phyloP scores from a whole-genome alignment of 805 yeast species.

The Hanseniaspora thailandica region DNA sequence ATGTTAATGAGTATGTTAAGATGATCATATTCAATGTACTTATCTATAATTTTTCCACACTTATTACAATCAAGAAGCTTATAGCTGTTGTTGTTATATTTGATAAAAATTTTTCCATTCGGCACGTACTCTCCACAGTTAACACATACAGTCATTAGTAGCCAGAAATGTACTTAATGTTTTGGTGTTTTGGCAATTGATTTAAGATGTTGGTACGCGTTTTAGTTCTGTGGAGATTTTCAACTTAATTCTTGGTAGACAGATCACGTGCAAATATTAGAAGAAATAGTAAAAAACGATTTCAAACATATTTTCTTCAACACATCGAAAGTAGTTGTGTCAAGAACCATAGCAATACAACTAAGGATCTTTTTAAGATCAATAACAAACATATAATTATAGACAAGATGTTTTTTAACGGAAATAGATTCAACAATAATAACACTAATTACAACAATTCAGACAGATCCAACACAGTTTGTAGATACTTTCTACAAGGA shows the following conservation, averaged over 20 bases:
- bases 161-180: too few species aligned
- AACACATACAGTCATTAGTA: constrained; percentile 45
- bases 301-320: too few species aligned
- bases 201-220: not conserved
- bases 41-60: constrained; percentile 72
- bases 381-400: too few species aligned
- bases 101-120: constrained; percentile 53
- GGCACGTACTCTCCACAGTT: constrained; percentile 54
- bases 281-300: too few species aligned
- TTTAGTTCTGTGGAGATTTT: too few species aligned
- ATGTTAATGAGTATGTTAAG: constrained; percentile 77
- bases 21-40: constrained; percentile 80
- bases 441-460: constrained; percentile 4
- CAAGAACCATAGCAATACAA: too few species aligned
- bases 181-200: not conserved
- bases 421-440: constrained; percentile 14
- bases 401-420: not conserved
- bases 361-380: too few species aligned
- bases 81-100: constrained; percentile 66
- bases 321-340: too few species aligned
- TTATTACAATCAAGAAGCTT: constrained; percentile 61
- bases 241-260: too few species aligned
- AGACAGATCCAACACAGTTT: constrained; percentile 27
- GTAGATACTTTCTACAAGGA: constrained; percentile 36
- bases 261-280: not conserved